These are phyloP conservation scores for Leccinum barrowsii DNA, from an alignment of 768 basidiomycete genomes.

Conservation along the genomic window DNA sequence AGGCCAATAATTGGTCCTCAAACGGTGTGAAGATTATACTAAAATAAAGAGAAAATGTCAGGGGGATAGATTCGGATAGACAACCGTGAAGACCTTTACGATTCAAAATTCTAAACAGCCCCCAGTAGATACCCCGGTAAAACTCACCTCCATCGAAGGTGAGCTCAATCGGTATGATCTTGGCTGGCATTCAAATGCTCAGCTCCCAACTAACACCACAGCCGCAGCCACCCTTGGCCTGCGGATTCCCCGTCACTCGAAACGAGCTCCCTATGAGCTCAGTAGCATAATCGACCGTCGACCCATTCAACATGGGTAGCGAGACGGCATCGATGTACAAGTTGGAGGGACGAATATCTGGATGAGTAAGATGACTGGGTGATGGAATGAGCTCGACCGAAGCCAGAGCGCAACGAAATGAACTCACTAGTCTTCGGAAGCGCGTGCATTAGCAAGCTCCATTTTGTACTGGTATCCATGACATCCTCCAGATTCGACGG, in stretches of 20 bases:
- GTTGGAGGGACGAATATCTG: slow-evolving; percentile 65
- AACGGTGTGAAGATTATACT: not conserved
- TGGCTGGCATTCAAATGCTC: not conserved
- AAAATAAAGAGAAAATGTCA: not conserved
- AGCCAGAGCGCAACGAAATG: not conserved
- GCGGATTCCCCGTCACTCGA: slow-evolving; percentile 78
- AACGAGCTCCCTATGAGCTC: slow-evolving; percentile 96
- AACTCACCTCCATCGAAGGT: not conserved
- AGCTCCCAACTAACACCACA: slow-evolving; percentile 93
- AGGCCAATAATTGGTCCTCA: not conserved
- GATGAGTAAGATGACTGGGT: slow-evolving; percentile 67
- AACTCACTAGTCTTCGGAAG: slow-evolving; percentile 83
- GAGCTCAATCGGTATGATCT: not conserved
- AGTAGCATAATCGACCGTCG: slow-evolving; percentile 86
- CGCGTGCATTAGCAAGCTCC: slow-evolving; percentile 61
- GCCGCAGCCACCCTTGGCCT: slow-evolving; percentile 90
- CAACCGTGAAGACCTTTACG: not conserved
- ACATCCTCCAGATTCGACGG: slow-evolving; percentile 92
- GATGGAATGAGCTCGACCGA: not conserved
- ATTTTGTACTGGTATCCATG: slow-evolving; percentile 98
- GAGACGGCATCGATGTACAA: slow-evolving; percentile 86
- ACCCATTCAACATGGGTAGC: slow-evolving; percentile 78
- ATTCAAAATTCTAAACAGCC: not conserved
- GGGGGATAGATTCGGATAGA: not conserved
- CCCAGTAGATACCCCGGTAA: not conserved